Evolutionary conservation across 2,329 filamentous ascomycete species (phyloP).

Genomic region (Colletotrichum sp.): DNA sequence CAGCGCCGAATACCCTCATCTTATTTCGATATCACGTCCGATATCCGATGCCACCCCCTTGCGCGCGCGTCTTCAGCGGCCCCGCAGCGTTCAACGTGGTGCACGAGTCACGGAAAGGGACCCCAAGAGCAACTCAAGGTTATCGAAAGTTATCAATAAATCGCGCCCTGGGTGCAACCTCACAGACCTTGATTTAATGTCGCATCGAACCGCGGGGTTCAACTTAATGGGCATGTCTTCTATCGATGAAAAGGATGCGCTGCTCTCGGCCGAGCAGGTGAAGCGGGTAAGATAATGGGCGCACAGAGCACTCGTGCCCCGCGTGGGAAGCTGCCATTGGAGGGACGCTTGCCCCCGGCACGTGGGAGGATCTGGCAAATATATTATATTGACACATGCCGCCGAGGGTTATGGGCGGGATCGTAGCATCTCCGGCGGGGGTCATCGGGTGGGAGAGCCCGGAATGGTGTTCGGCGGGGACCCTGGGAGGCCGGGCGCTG

Average conservation of each 20-base stretch:
- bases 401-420: background rate
- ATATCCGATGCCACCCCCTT: background rate
- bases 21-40: background rate
- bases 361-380: background rate
- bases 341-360: background rate
- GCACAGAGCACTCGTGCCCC: background rate
- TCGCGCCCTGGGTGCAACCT: background rate
- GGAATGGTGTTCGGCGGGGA: constrained; percentile 6
- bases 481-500: background rate
- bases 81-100: background rate
- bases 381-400: constrained; percentile 5
- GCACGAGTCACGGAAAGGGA: constrained; percentile 11
- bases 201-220: constrained; percentile 12
- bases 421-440: constrained; percentile 18
- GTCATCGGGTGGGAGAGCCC: constrained; percentile 1
- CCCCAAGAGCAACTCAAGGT: background rate
- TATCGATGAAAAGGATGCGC: background rate
- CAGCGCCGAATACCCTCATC: background rate
- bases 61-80: background rate
- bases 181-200: background rate
- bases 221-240: background rate
- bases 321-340: background rate
- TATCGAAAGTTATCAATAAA: constrained; percentile 1
- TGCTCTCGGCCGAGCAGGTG: background rate
- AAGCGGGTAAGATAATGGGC: background rate